Evolutionary conservation across 371 early-diverging fungal species (phyloP), one percentile per base, ranked within the genome.

Genomic region (Lichtheimia ornata): DNA sequence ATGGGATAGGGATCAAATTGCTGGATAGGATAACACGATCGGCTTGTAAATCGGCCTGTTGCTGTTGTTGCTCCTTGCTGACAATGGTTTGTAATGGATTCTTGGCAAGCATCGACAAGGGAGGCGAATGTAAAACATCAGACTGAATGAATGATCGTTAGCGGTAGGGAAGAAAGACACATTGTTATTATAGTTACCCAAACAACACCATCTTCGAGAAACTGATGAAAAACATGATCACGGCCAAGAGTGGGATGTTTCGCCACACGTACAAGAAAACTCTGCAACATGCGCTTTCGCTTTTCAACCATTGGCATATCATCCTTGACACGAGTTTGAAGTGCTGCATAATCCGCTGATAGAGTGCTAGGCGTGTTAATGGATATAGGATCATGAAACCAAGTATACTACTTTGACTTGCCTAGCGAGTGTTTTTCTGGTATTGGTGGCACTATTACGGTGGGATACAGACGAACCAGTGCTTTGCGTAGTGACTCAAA

Each of bases 351-450:
- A 58, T 91, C 92, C 47, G 89, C 91, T 90, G 72, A 49, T 43
- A 30, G 13, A 24, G 7, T 0, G 13, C 17, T 15, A 24, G 18
- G 18, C 11, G 35, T 35, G 35, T 35, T 28, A 28, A 42, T 53
- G 35, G 28, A 30, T 24, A 53, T n/a, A n/a, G n/a, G 14, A 18
- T 1, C 18, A 1, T 4, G 2, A 9, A 13, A 1, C 2, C 27
- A 24, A 14, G 15, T 6, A 25, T n/a, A 50, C 12, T 25, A n/a
- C 1, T 12, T n/a, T 1, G 22, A 42, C 54, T 80, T 83, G 84
- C 89, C 83, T 45, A 98, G 69, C 15, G 93, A 86, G 73, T 97
- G 97, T 76, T 98, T 98, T 61, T 95, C 96, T 22, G 98, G 98
- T 65, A 98, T 96, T 35, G 97, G 96, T 12, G 98, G 97, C 20